Evolutionary conservation across 805 yeast genomes (phyloP).

Genomic region (Tetrapisispora fleetii): DNA sequence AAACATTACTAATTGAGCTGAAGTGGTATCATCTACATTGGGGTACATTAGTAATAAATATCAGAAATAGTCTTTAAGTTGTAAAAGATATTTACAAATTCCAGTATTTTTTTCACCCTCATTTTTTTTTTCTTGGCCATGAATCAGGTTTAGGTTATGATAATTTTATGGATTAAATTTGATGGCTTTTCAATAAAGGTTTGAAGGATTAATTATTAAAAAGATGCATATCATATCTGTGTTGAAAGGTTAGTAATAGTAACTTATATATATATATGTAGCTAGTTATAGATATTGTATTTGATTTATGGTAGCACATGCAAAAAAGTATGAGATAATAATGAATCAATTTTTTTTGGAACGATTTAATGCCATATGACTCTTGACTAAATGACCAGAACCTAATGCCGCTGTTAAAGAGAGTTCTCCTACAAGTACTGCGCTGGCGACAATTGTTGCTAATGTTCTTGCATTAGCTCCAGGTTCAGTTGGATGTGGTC

Average conservation of each 20-base stretch:
- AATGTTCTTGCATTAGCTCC: slow-evolving; percentile 92
- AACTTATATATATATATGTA: too few relatives aligned
- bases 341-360: slow-evolving; percentile 30
- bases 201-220: too few relatives aligned
- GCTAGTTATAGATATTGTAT: neutral
- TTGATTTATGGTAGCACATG: too few relatives aligned
- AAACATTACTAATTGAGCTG: neutral
- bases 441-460: slow-evolving; percentile 86
- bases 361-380: slow-evolving; percentile 95
- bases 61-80: too few relatives aligned
- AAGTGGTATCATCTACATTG: too few relatives aligned
- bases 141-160: too few relatives aligned
- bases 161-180: too few relatives aligned
- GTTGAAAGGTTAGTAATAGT: neutral
- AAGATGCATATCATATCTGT: neutral
- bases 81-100: too few relatives aligned
- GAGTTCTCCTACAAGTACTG: slow-evolving; percentile 91
- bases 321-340: neutral
- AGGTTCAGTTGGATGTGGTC: slow-evolving; percentile 88
- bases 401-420: slow-evolving; percentile 93
- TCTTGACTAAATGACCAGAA: slow-evolving; percentile 95
- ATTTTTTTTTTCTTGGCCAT: too few relatives aligned
- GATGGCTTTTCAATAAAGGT: too few relatives aligned
- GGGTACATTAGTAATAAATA: too few relatives aligned
- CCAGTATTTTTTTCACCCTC: too few relatives aligned